Base-by-base conservation (phyloP, 2,329 filamentous ascomycete genomes). In the Calcarisporium arbuscula region DNA sequence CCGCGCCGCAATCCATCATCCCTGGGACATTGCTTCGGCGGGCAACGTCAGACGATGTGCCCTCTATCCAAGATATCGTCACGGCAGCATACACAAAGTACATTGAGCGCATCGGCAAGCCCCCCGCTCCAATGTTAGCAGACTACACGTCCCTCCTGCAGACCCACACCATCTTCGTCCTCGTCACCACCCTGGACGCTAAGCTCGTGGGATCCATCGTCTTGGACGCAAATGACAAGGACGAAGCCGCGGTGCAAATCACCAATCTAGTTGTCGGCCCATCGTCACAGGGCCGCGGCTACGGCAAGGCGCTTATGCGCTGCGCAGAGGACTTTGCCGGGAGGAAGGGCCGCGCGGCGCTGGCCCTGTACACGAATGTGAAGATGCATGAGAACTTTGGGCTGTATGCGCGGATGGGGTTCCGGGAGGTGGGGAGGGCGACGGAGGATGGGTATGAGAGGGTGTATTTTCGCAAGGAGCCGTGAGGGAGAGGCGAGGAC, bases 91-190 rank as follows among this genome's bases (percentile, higher is more conserved):
- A 58, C 37, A 38, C 49, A 5, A 61, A 56, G 30, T 60, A 58
- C 38, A 49, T 56, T 19, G 43, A 54, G 10, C 54, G 55, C 5
- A 57, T 60, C 32, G 56, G 56, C 5, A 54, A 51, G 28, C 45
- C 47, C 0, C 60, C 60, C 1, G 59, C 57, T 0, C 58, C 59
- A 2, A 62, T 63, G 60, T 46, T 39, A 2, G 42, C 48, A n/a
- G 47, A 63, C 38, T 62, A 61, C 28, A 4, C 17, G 6, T 18
- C 42, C 4, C 41, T 61, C 10, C 38, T 63, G 5, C n/a, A 42
- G 6, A 44, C 38, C 1, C 37, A 42, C n/a, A 36, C 49, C 8
- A 43, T 58, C 3, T 53, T 39, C 35, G 42, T 54, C 2, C 41
- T 56, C 7, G 23, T 34, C 12, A 19, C 18, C 8, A 30, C 35